A percentile compares a stretch with the other conserved stretches of the same genome.
phyloP scores from a whole-genome alignment of 805 yeast species.

The Kluyveromyces siamensis region DNA sequence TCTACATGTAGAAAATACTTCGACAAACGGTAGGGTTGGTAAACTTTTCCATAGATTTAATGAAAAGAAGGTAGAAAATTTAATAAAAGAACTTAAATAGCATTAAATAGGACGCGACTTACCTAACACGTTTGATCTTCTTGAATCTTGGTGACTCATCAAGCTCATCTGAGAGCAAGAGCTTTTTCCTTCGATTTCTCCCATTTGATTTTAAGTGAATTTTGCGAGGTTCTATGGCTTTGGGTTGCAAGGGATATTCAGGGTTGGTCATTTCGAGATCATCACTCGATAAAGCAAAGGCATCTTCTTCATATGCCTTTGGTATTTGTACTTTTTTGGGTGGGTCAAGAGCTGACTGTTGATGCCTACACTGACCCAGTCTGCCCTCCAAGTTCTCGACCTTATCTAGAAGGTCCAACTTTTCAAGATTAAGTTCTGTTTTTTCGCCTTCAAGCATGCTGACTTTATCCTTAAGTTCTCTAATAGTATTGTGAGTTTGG shows the following conservation, averaged over 20 bases:
- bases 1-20: slow-evolving; percentile 48
- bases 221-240: slow-evolving; percentile 5
- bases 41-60: slow-evolving; percentile 64
- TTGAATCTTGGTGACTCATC: slow-evolving; percentile 13
- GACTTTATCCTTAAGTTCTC: slow-evolving; percentile 13
- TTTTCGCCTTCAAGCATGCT: slow-evolving; percentile 13
- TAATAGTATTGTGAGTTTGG: slow-evolving; percentile 13
- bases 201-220: not conserved
- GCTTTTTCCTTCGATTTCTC: slow-evolving; percentile 18
- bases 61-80: slow-evolving; percentile 41
- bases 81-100: slow-evolving; percentile 1
- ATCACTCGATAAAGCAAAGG: slow-evolving; percentile 26
- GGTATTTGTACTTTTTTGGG: slow-evolving; percentile 4
- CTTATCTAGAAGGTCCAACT: slow-evolving; percentile 18
- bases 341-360: slow-evolving; percentile 2
- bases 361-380: slow-evolving; percentile 1
- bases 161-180: slow-evolving; percentile 24
- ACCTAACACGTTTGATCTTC: slow-evolving; percentile 13
- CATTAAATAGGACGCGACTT: not conserved
- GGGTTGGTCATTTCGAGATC: slow-evolving; percentile 27
- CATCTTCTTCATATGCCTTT: slow-evolving; percentile 12
- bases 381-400: slow-evolving; percentile 13
- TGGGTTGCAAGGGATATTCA: slow-evolving; percentile 18
- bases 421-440: slow-evolving; percentile 16
- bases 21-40: slow-evolving; percentile 35